A percentile compares a stretch with the other conserved stretches of the same genome.
Evolutionary conservation across 2,329 filamentous ascomycete species (phyloP).

Genomic region (Gnomoniopsis sp.): DNA sequence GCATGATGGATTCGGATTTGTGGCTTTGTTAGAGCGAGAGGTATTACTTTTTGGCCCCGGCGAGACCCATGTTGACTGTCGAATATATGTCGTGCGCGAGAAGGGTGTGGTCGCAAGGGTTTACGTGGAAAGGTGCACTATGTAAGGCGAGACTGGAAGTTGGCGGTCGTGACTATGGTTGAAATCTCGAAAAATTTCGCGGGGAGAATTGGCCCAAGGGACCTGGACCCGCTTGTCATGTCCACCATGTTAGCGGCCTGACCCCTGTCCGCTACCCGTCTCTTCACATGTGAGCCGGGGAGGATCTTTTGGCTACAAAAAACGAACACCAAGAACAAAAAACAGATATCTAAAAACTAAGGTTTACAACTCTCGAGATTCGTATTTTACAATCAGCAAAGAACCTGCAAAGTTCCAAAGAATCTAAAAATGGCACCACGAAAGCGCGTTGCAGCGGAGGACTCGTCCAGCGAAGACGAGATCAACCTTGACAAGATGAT

Average conservation of each 20-base stretch:
- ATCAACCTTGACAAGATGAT: slow-evolving; percentile 22
- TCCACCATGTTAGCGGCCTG: not conserved
- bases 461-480: slow-evolving; percentile 16
- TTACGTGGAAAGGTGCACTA: not conserved
- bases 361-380: not conserved
- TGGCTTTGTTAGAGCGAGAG: too few relatives aligned
- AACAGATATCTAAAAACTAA: not conserved
- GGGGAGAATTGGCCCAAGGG: slow-evolving; percentile 6
- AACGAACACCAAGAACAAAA: too few relatives aligned
- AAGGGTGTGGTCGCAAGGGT: not conserved
- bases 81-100: not conserved
- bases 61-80: slow-evolving; percentile 58
- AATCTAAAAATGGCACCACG: slow-evolving; percentile 8
- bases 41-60: slow-evolving; percentile 62
- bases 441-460: slow-evolving; percentile 9
- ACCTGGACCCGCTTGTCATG: not conserved
- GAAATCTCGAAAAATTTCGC: slow-evolving; percentile 14
- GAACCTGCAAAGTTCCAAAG: not conserved
- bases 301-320: not conserved
- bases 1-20: not conserved
- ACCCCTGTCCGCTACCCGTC: not conserved
- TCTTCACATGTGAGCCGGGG: not conserved
- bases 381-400: not conserved
- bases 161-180: not conserved
- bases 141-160: not conserved